phyloP scores from a whole-genome alignment of 306 rosid genomes.

The Dryas alaskensis region DNA sequence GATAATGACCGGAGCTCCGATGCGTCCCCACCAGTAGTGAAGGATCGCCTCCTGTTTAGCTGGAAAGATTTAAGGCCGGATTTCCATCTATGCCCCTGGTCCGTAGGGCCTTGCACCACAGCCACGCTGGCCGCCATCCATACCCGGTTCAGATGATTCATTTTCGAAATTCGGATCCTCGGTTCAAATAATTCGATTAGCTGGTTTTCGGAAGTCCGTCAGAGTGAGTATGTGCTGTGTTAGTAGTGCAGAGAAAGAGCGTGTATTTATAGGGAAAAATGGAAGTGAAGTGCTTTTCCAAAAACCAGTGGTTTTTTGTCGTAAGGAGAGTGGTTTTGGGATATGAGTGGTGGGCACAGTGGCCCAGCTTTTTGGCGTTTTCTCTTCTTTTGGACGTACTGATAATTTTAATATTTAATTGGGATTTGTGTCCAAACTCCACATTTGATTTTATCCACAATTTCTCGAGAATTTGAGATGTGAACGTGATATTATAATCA shows the following conservation, averaged over 20 bases:
- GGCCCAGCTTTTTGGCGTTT: slow-evolving; percentile 20
- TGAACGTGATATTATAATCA: no score
- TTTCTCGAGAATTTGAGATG: not conserved
- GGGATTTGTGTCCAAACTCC: not conserved
- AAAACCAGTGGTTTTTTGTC: not conserved
- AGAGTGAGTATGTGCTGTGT: no score
- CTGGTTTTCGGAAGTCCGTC: no score
- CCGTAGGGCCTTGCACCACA: slow-evolving; percentile 62
- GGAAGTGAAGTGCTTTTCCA: not conserved
- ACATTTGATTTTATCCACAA: slow-evolving; percentile 1
- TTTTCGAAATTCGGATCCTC: not conserved
- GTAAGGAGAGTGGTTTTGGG: slow-evolving; percentile 20
- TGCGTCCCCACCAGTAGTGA: slow-evolving; percentile 33
- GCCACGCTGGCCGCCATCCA: slow-evolving; percentile 83
- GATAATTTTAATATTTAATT: not conserved
- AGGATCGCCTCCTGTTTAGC: slow-evolving; percentile 38
- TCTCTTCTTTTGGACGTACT: not conserved
- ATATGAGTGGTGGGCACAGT: not conserved
- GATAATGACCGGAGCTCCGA: slow-evolving; percentile 38
- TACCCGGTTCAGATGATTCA: slow-evolving; percentile 58
- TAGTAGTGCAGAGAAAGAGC: no score
- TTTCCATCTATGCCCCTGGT: slow-evolving; percentile 53
- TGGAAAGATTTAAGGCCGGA: slow-evolving; percentile 56
- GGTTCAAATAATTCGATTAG: no score
- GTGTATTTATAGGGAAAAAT: slow-evolving; percentile 11